Conservation (phyloP, 148 eudicot species). For the Tetragonia tetragonoides region DNA sequence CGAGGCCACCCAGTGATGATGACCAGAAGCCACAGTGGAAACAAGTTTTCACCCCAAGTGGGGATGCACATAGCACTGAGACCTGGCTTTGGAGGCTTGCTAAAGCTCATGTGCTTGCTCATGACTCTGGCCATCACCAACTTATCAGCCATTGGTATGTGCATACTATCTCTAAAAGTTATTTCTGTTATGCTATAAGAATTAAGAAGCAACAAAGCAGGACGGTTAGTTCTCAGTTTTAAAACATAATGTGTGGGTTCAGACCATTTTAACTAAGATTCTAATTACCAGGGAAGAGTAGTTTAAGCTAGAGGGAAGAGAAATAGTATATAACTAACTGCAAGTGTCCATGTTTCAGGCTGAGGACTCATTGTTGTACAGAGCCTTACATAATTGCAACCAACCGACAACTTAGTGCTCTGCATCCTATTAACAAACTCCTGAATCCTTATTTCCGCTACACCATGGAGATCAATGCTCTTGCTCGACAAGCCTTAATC, state of each 20-base stretch:
- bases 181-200: too few species aligned
- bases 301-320: too few species aligned
- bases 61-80: constrained; percentile 21
- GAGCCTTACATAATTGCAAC: constrained; percentile 77
- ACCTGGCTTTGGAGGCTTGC: constrained; percentile 40
- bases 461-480: constrained; percentile 67
- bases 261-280: too few species aligned
- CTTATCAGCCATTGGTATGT: constrained; percentile 43
- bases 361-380: constrained; percentile 54
- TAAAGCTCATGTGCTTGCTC: constrained; percentile 35
- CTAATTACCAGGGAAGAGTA: too few species aligned
- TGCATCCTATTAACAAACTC: constrained; percentile 71
- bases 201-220: too few species aligned
- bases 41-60: constrained; percentile 25
- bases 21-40: constrained; percentile 30
- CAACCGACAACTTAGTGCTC: constrained; percentile 59
- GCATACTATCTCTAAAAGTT: neutral
- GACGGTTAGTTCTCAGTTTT: too few species aligned
- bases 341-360: constrained; percentile 13
- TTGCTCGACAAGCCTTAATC: constrained; percentile 32
- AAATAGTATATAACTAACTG: too few species aligned
- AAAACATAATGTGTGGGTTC: too few species aligned
- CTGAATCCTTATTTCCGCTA: constrained; percentile 74
- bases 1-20: constrained; percentile 49
- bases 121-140: constrained; percentile 41